Conservation (phyloP, 352 stramenopile species). For the Phytophthora pinifolia region DNA sequence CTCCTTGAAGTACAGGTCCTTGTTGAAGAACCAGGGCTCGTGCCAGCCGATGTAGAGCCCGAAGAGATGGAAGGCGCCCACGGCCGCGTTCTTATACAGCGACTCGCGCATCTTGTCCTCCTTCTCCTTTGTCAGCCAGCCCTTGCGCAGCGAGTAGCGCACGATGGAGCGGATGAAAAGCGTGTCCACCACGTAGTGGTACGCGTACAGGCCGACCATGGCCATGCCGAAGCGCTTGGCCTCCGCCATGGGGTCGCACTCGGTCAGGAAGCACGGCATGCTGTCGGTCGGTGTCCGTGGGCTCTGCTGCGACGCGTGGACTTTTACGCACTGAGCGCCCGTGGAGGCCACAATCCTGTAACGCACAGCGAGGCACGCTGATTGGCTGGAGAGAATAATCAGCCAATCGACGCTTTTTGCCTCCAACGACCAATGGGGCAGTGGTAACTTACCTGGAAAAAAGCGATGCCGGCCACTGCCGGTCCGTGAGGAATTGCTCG, state of each 20-base stretch:
- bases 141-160: conserved; percentile 40
- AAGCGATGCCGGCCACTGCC: too few species aligned
- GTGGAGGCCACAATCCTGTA: too few species aligned
- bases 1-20: conserved; percentile 60
- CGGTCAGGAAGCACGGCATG: conserved; percentile 76
- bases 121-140: conserved; percentile 57
- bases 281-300: neutral
- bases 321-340: conserved; percentile 33
- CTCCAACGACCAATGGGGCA: conserved; percentile 2
- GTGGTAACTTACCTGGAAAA: too few species aligned
- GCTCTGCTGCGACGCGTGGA: conserved; percentile 27
- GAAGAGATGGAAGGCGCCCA: conserved; percentile 60
- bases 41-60: conserved; percentile 61
- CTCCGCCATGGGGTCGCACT: conserved; percentile 57
- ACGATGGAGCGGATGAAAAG: conserved; percentile 57
- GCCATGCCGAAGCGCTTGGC: conserved; percentile 58
- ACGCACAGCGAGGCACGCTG: too few species aligned
- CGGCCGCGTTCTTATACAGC: conserved; percentile 79
- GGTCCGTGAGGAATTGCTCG: conserved; percentile 5
- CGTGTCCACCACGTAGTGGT: conserved; percentile 73
- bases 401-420: neutral
- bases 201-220: conserved; percentile 59
- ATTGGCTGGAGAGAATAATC: too few species aligned
- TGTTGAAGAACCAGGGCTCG: conserved; percentile 78
- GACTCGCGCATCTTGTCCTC: conserved; percentile 84